Conservation (phyloP, 2,329 filamentous ascomycete genomes). For the Trichoderma aggressivum region DNA sequence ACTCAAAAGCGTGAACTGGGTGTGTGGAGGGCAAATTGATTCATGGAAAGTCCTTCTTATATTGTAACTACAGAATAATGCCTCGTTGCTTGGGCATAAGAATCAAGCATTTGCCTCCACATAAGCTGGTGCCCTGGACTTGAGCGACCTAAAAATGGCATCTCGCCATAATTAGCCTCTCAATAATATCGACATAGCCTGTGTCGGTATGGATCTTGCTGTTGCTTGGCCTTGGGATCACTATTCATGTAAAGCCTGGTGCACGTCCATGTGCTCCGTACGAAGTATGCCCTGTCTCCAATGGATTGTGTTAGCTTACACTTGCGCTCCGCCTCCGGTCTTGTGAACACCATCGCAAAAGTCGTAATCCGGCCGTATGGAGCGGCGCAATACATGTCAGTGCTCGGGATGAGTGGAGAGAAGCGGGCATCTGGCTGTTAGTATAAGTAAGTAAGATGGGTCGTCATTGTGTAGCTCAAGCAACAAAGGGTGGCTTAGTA, state of each 20-base stretch:
- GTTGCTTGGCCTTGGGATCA: neutral
- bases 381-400: neutral
- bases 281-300: neutral
- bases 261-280: neutral
- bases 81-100: neutral
- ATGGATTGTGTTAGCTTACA: neutral
- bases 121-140: neutral
- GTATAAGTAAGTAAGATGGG: neutral
- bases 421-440: neutral
- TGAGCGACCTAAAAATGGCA: neutral
- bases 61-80: neutral
- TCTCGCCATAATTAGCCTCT: neutral
- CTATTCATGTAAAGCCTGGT: neutral
- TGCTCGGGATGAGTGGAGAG: neutral
- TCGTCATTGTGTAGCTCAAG: neutral
- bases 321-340: neutral
- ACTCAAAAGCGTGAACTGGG: neutral
- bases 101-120: neutral
- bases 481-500: slow-evolving; percentile 4
- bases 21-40: neutral
- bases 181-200: neutral
- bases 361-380: neutral
- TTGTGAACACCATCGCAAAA: neutral
- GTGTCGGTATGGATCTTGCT: neutral
- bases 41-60: neutral